These are phyloP conservation scores for Hypoxylon rubiginosum DNA, from an alignment of 2,329 filamentous ascomycete genomes.

Conservation along the genomic window DNA sequence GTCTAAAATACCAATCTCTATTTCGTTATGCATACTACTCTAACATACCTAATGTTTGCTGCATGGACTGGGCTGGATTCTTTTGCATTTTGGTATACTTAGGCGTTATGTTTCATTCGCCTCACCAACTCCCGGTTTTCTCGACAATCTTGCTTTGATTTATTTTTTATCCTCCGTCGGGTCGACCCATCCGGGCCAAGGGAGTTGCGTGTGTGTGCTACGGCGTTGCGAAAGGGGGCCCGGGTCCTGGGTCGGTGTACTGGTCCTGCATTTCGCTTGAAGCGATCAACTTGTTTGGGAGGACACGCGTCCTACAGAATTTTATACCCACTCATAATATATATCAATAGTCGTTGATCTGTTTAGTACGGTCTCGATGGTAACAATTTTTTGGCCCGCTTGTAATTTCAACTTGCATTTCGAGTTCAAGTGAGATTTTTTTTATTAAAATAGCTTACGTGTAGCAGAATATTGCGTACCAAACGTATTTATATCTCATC, in stretches of 20 bases:
- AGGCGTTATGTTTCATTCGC: slow-evolving; percentile 37
- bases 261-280: slow-evolving; percentile 35
- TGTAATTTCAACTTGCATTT: slow-evolving; percentile 19
- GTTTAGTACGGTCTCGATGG: slow-evolving; percentile 15
- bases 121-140: slow-evolving; percentile 25
- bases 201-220: slow-evolving; percentile 30
- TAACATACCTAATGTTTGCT: slow-evolving; percentile 18
- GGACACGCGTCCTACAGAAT: slow-evolving; percentile 43
- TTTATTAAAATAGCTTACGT: slow-evolving; percentile 13
- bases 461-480: slow-evolving; percentile 4
- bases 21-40: slow-evolving; percentile 34
- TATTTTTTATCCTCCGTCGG: slow-evolving; percentile 12
- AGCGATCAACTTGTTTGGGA: slow-evolving; percentile 24
- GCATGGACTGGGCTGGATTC: slow-evolving; percentile 37
- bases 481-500: slow-evolving; percentile 34
- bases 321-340: slow-evolving; percentile 47
- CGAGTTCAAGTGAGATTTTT: not conserved
- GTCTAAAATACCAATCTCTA: slow-evolving; percentile 22
- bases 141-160: slow-evolving; percentile 24
- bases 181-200: slow-evolving; percentile 38
- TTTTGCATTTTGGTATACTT: slow-evolving; percentile 24
- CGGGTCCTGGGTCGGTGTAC: slow-evolving; percentile 31
- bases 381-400: slow-evolving; percentile 12
- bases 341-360: slow-evolving; percentile 25
- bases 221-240: slow-evolving; percentile 34